Evolutionary conservation across 2,329 filamentous ascomycete genomes (phyloP).

Genomic region (Aspergillus sp.): DNA sequence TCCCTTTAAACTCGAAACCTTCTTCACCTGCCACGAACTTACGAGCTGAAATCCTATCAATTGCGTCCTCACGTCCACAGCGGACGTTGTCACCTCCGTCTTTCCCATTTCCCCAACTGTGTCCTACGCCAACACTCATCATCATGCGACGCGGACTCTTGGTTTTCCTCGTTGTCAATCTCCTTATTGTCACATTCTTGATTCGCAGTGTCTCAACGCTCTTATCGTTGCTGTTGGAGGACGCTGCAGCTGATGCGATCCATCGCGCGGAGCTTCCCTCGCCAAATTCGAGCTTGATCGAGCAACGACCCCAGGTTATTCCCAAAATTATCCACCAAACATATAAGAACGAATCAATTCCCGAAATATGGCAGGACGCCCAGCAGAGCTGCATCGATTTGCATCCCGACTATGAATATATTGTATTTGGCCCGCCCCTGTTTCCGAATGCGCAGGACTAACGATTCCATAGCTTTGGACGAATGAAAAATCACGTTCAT

Average conservation of each 20-base stretch:
- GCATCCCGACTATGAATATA: slow-evolving; percentile 73
- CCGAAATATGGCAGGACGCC: slow-evolving; percentile 63
- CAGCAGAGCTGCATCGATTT: slow-evolving; percentile 66
- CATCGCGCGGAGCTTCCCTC: slow-evolving; percentile 65
- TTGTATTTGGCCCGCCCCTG: slow-evolving; percentile 44
- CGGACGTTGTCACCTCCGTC: neutral
- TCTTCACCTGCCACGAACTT: slow-evolving; percentile 6
- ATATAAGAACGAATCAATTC: slow-evolving; percentile 69
- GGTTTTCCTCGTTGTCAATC: slow-evolving; percentile 65
- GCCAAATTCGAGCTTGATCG: slow-evolving; percentile 61
- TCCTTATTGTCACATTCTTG: slow-evolving; percentile 63
- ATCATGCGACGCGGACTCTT: slow-evolving; percentile 61
- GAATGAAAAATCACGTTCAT: slow-evolving; percentile 66
- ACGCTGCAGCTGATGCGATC: slow-evolving; percentile 67
- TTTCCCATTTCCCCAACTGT: neutral
- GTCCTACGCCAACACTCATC: slow-evolving; percentile 16
- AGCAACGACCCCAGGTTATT: slow-evolving; percentile 61
- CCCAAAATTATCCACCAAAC: slow-evolving; percentile 79
- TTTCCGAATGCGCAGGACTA: slow-evolving; percentile 16
- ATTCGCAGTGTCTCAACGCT: slow-evolving; percentile 70
- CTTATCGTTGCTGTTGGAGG: slow-evolving; percentile 67
- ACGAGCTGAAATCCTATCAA: slow-evolving; percentile 8
- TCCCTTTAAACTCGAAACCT: neutral
- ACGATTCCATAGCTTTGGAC: slow-evolving; percentile 66
- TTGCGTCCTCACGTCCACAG: neutral